These are phyloP conservation scores for Trypanosoma lewisi DNA, from an alignment of 208 protist genomes.

Conservation along the genomic window DNA sequence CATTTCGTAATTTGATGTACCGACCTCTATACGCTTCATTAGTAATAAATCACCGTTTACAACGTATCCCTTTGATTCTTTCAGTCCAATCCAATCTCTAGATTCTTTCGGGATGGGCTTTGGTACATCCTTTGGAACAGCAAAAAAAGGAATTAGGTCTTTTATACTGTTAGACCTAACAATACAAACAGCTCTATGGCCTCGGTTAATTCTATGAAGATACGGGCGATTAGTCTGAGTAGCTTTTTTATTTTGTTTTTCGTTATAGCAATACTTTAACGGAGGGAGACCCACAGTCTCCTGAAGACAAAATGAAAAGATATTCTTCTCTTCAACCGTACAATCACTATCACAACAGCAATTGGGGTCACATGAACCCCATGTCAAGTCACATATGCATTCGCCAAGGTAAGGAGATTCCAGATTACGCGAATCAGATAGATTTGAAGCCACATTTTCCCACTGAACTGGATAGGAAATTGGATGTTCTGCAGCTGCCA, in stretches of 20 bases:
- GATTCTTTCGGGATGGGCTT: constrained; percentile 18
- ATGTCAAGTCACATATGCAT: constrained; percentile 72
- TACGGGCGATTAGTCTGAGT: constrained; percentile 44
- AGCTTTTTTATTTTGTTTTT: constrained; percentile 31
- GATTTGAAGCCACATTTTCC: constrained; percentile 31
- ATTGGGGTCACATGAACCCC: constrained; percentile 63
- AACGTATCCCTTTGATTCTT: background rate
- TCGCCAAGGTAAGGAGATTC: constrained; percentile 73
- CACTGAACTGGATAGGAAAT: constrained; percentile 40
- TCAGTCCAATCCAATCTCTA: constrained; percentile 4
- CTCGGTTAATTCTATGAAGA: constrained; percentile 39
- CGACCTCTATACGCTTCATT: constrained; percentile 15
- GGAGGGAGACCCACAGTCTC: constrained; percentile 48
- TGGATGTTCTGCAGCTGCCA: constrained; percentile 22
- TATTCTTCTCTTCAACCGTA: constrained; percentile 18
- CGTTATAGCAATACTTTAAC: constrained; percentile 54
- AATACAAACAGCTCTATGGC: constrained; percentile 49
- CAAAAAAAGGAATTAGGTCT: constrained; percentile 66
- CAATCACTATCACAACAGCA: constrained; percentile 83
- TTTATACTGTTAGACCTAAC: constrained; percentile 59
- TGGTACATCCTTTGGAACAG: constrained; percentile 41
- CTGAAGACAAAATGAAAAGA: constrained; percentile 56
- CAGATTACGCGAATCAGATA: constrained; percentile 43
- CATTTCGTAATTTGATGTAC: constrained; percentile 13
- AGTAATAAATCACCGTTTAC: constrained; percentile 17